phyloP scores from a whole-genome alignment of 306 rosid genomes.

The Acacia melanoxylon region DNA sequence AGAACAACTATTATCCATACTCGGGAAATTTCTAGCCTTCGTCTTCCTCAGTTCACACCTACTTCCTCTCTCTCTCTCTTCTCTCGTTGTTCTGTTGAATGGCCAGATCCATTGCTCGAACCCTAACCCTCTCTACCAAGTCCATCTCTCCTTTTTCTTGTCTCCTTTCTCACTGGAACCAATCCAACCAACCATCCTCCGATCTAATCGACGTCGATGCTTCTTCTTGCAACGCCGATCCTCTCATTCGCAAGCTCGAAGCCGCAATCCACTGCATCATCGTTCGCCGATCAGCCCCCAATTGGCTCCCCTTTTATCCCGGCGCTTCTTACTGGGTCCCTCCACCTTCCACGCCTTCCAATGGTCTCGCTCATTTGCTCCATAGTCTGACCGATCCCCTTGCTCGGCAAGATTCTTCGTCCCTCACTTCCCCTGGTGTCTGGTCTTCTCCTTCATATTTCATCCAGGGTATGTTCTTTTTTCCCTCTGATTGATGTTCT shows the following conservation, averaged over 20 bases:
- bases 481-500: neutral
- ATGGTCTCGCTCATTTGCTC: conserved; percentile 44
- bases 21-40: too few relatives aligned
- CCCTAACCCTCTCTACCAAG: conserved; percentile 31
- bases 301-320: conserved; percentile 63
- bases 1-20: neutral
- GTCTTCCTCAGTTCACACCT: neutral
- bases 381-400: conserved; percentile 52
- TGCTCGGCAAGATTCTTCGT: conserved; percentile 47
- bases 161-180: conserved; percentile 37
- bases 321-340: conserved; percentile 74
- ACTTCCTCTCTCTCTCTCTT: neutral
- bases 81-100: conserved; percentile 11
- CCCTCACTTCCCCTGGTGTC: conserved; percentile 44
- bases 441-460: conserved; percentile 61
- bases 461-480: conserved; percentile 41
- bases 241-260: conserved; percentile 60
- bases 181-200: conserved; percentile 42
- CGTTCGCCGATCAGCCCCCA: conserved; percentile 65
- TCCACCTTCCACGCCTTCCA: conserved; percentile 47
- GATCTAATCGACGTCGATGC: conserved; percentile 32
- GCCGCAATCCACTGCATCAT: conserved; percentile 65
- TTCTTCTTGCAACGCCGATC: conserved; percentile 42
- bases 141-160: conserved; percentile 18
- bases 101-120: conserved; percentile 48